Base-by-base conservation (phyloP, 2,329 filamentous ascomycete genomes). In the Westerdykella aurantiaca region DNA sequence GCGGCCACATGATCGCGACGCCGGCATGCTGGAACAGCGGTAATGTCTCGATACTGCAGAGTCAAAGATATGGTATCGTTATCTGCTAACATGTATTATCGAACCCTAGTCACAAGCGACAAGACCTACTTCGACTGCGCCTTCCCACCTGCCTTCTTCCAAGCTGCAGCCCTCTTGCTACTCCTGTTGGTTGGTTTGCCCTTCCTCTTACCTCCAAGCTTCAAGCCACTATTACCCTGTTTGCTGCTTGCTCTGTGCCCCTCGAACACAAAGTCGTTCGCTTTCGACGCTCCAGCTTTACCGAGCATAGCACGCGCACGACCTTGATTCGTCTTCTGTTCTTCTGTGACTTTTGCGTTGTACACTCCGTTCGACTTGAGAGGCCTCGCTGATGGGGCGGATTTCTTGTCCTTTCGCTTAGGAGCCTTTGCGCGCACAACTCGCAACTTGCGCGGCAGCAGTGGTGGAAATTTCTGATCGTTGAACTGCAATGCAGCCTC, bases 401-500 rank as follows among this genome's bases (percentile, higher is more conserved):
- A 57, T 16, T 61, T 55, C 48, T 64, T 62, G 31, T 57, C 51
- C 48, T 72, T 70, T 29, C 61, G 63, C 55, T 70, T 71, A 42
- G 70, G 57, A 25, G 85, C 85, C 68, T 89, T 91, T 61, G 93
- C 93, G 48, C 93, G 83, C 38, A 81, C 85, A 38, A 98, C 90
- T 42, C 93, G 85, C 29, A 98, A 75, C 53, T 83, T 79, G 37
- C 93, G 83, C 9, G 91, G 91, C n/a, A 97, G 81, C 80, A 96
- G 83, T 14, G 91, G 91, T 13, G 91, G 89, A 61, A 90, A 97
- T 58, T 87, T 93, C 74, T 97, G 95, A 49, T 82, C 90, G 64
- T 96, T 80, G 48, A 91, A 80, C 33, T 94, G 78, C 11, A 98
- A 77, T 1, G 93, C 93, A n/a, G 85, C 80, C 69, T 98, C 93